Evolutionary conservation across 2,329 filamentous ascomycete genomes (phyloP), one percentile per base, ranked within the genome.

Genomic region (Botrytis squamosa): DNA sequence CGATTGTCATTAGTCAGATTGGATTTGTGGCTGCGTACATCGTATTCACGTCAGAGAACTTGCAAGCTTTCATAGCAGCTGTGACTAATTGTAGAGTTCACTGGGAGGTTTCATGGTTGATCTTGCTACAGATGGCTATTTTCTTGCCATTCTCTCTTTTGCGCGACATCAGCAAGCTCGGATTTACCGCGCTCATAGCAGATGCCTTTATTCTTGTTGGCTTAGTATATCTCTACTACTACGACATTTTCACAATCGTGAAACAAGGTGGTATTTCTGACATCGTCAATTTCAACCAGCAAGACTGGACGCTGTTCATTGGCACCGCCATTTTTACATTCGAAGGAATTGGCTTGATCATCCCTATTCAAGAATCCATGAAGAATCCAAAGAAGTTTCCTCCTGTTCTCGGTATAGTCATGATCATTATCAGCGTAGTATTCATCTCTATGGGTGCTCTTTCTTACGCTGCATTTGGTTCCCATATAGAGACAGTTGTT

Each of bases 241-340:
- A 94, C 83, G 96, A 98, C 80, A 87, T 98, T 76, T 85, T 92
- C 77, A 98, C 95, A 2, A 90, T 99, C 70, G 90, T 90, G 76
- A 86, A 85, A 66, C 87, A 93, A 71, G 85, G 88, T 73, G 94
- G 94, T 20, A 84, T 97, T 38, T 88, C 94, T 8, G 96, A 99
- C 81, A 95, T 98, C 80, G 89, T 92, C 78, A 88, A 92, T 80
- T 98, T 99, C 87, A 99, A 99, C 85, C 84, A 91, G 59, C 90
- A 92, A 75, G 92, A 94, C 82, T 99, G 97, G 96, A 97, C 96
- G 0, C 88, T 99, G 7, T 98, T 99, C 82, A 99, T 99, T 79
- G 97, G 96, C 75, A 99, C 97, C 0, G 96, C 97, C 42, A 98
- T 99, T 81, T 99, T 99, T 84, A 98, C 96, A 0, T 99, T 98